These are phyloP conservation scores for Agaricus bisporus DNA, from an alignment of 768 basidiomycete genomes.

Conservation along the genomic window DNA sequence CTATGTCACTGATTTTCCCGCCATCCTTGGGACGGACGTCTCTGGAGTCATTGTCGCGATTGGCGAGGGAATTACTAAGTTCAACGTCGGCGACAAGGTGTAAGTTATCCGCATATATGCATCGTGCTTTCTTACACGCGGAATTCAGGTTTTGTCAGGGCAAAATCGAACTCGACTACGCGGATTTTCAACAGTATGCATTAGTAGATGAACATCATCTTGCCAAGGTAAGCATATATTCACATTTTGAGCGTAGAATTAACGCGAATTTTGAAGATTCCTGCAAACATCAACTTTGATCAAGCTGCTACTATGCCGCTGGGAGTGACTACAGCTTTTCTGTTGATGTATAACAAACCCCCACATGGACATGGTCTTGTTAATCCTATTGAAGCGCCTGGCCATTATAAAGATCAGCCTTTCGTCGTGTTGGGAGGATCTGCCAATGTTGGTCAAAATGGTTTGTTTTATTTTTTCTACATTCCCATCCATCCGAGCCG, in stretches of 20 bases:
- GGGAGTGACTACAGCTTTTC: conserved; percentile 28
- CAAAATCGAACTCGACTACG: conserved; percentile 24
- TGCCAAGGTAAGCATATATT: conserved; percentile 22
- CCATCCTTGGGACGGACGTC: conserved; percentile 39
- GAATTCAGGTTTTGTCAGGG: conserved; percentile 30
- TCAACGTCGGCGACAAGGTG: conserved; percentile 48
- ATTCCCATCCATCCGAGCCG: too few relatives aligned
- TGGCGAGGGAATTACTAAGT: conserved; percentile 41
- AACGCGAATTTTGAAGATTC: conserved; percentile 21
- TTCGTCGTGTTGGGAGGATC: conserved; percentile 25
- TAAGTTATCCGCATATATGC: conserved; percentile 18
- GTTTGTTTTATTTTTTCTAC: conserved; percentile 10
- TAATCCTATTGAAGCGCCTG: conserved; percentile 19
- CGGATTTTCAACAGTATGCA: conserved; percentile 36
- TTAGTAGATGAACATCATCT: conserved; percentile 28
- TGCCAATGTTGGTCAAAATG: conserved; percentile 22
- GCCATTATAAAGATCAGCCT: conserved; percentile 25
- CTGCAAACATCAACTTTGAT: conserved; percentile 28
- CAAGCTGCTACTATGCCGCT: conserved; percentile 37
- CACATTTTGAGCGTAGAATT: background rate
- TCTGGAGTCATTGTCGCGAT: conserved; percentile 44
- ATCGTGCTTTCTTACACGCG: background rate
- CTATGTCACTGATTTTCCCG: conserved; percentile 37
- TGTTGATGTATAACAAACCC: conserved; percentile 25
- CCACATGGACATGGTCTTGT: conserved; percentile 19